These are phyloP conservation scores for Penicillium ucsense DNA, from an alignment of 495 filamentous ascomycete genomes.

Conservation along the genomic window DNA sequence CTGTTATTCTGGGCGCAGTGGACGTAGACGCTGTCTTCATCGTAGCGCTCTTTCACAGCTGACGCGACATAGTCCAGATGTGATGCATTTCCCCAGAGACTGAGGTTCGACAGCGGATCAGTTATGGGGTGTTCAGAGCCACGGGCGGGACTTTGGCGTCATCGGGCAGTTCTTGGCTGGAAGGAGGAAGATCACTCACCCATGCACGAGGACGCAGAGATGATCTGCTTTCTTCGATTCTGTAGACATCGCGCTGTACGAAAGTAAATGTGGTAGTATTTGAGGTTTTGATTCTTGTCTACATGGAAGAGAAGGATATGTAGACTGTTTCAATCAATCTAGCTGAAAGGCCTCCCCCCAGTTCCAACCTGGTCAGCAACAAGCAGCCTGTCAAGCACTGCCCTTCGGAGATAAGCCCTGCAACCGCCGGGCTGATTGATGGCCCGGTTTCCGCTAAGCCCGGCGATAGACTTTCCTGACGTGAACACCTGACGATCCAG, in stretches of 20 bases:
- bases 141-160: background rate
- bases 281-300: too few species aligned
- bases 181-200: slow-evolving; percentile 42
- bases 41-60: slow-evolving; percentile 53
- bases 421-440: background rate
- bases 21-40: slow-evolving; percentile 58
- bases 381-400: background rate
- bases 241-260: background rate
- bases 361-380: background rate
- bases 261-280: background rate
- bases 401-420: slow-evolving; percentile 3
- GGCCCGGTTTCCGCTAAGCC: background rate
- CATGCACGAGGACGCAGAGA: slow-evolving; percentile 91
- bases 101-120: slow-evolving; percentile 11
- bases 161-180: background rate
- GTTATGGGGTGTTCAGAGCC: too few species aligned
- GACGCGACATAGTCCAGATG: slow-evolving; percentile 68
- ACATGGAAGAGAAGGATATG: background rate
- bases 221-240: slow-evolving; percentile 45
- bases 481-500: background rate
- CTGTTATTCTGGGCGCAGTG: slow-evolving; percentile 70
- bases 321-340: too few species aligned
- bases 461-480: background rate
- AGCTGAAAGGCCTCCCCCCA: too few species aligned
- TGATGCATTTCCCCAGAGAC: slow-evolving; percentile 84